phyloP scores from a whole-genome alignment of 768 basidiomycete species.

The Pholiota conissans region DNA sequence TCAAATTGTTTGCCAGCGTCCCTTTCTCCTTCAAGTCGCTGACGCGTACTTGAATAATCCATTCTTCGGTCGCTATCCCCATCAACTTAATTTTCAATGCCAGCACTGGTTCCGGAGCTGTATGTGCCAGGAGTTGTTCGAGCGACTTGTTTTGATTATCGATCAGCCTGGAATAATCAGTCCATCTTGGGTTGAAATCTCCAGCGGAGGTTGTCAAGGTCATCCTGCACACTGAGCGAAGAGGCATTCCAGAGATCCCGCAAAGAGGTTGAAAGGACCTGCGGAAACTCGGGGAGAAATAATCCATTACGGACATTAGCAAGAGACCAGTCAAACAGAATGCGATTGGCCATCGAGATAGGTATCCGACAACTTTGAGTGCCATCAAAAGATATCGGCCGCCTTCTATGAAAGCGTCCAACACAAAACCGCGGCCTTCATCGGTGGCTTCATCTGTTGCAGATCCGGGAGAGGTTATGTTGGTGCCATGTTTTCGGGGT shows the following conservation, averaged over 20 bases:
- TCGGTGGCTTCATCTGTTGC: not conserved
- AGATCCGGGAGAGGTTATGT: constrained; percentile 5
- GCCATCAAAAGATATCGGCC: constrained; percentile 48
- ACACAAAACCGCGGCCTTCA: constrained; percentile 22
- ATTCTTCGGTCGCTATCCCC: no score
- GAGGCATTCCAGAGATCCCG: constrained; percentile 58
- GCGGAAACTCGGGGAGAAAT: constrained; percentile 43
- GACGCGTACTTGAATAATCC: no score
- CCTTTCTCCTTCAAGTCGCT: no score
- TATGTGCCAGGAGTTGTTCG: no score
- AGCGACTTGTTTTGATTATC: no score
- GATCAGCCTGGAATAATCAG: constrained; percentile 63
- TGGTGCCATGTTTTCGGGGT: constrained; percentile 5
- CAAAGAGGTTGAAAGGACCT: constrained; percentile 58
- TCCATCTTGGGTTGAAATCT: constrained; percentile 36
- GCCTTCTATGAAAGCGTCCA: constrained; percentile 24
- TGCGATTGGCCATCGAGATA: constrained; percentile 57
- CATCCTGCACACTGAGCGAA: constrained; percentile 46
- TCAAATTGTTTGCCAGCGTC: no score
- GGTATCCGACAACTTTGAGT: constrained; percentile 41
- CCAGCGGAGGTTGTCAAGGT: constrained; percentile 4
- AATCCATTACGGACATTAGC: constrained; percentile 41
- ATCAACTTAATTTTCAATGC: no score
- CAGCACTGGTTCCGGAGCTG: no score
- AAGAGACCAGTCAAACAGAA: constrained; percentile 52